Percentiles rank a stretch among this genome's conserved stretches.
Conservation (phyloP, 805 yeast genomes). For the Schizosaccharomyces cryophilus region DNA sequence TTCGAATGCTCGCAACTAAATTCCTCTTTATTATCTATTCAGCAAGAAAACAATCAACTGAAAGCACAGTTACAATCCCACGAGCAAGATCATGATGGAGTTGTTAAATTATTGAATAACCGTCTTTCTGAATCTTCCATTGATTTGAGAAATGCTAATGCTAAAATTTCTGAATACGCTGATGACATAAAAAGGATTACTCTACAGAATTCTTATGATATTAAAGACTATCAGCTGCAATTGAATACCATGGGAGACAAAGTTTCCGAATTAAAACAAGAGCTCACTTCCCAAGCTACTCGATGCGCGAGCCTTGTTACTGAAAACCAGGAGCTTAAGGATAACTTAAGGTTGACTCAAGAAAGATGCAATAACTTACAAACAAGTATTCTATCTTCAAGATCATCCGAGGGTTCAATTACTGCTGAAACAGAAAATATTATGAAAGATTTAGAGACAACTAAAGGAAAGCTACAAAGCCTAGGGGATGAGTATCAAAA, state of each 20-base stretch:
- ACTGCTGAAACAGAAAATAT: background rate
- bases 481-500: conserved; percentile 36
- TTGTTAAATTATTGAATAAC: background rate
- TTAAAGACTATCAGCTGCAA: background rate
- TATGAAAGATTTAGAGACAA: conserved; percentile 19
- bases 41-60: background rate
- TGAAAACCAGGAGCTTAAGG: conserved; percentile 8
- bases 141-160: background rate
- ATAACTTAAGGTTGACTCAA: conserved; percentile 14
- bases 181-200: background rate
- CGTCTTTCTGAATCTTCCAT: background rate
- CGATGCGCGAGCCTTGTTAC: background rate
- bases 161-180: background rate
- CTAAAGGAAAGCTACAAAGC: conserved; percentile 29
- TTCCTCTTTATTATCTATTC: background rate
- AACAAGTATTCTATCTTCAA: conserved; percentile 5
- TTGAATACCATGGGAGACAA: background rate
- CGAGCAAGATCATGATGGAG: background rate
- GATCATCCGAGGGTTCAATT: background rate
- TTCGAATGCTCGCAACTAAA: background rate
- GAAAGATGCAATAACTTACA: conserved; percentile 7
- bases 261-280: background rate
- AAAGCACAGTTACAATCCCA: background rate
- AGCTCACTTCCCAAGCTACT: background rate
- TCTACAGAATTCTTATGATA: conserved; percentile 2